Conservation (phyloP, 768 basidiomycete genomes). For the Tulasnella sp. region DNA sequence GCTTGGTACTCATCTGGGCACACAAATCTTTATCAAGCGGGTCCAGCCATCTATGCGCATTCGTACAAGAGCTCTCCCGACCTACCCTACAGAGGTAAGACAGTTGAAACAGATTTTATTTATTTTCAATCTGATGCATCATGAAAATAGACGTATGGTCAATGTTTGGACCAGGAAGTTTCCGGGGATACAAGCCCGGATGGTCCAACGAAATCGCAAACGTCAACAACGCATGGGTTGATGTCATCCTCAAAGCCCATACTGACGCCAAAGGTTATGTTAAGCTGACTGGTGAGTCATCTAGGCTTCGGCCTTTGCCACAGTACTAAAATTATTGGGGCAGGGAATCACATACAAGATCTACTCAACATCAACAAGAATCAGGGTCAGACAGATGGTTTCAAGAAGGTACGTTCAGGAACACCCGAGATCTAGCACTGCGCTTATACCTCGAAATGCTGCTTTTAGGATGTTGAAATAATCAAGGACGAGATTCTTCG, state of each 20-base stretch:
- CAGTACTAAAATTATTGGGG: not conserved
- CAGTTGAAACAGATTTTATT: no score
- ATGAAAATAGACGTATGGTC: not conserved
- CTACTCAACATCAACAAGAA: slow-evolving; percentile 10
- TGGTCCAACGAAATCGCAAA: not conserved
- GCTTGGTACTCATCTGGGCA: not conserved
- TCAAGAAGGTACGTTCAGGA: no score
- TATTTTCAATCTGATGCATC: not conserved
- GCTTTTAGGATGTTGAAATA: not conserved
- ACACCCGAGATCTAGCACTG: no score
- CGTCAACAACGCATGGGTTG: not conserved
- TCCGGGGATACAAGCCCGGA: not conserved
- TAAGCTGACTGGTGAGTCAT: not conserved
- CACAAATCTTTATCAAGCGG: slow-evolving; percentile 6
- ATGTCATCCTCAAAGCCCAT: slow-evolving; percentile 2
- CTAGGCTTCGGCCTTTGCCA: not conserved
- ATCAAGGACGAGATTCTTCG: not conserved
- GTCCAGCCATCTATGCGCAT: slow-evolving; percentile 5
- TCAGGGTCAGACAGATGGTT: not conserved
- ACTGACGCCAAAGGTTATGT: slow-evolving; percentile 2
- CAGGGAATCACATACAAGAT: slow-evolving; percentile 2
- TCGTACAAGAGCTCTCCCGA: not conserved
- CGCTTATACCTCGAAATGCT: not conserved
- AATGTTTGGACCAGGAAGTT: not conserved
- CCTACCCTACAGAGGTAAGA: no score